Conservation (phyloP, 805 yeast genomes). For the Candida ascalaphidarum region DNA sequence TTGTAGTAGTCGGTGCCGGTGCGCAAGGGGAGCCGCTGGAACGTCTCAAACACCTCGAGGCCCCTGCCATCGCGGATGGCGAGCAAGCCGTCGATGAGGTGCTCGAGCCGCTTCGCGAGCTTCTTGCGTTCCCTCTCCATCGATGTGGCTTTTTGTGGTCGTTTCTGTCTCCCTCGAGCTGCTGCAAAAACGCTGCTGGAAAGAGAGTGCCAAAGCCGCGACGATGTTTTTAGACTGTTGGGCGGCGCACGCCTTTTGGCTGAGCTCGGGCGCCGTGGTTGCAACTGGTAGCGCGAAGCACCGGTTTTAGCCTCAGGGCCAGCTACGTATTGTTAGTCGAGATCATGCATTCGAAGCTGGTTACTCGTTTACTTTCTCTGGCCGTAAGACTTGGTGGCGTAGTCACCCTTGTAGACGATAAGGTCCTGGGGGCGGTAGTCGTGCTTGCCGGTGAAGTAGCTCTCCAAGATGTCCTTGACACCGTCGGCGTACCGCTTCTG, state of each 20-base stretch:
- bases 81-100: constrained; percentile 30
- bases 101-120: constrained; percentile 21
- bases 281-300: too few relatives aligned
- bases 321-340: too few relatives aligned
- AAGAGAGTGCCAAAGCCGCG: too few relatives aligned
- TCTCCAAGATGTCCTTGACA: constrained; percentile 53
- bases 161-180: too few relatives aligned
- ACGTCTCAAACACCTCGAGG: constrained; percentile 42
- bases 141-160: too few relatives aligned
- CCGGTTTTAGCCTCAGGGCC: too few relatives aligned
- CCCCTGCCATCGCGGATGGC: constrained; percentile 34
- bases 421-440: constrained; percentile 74
- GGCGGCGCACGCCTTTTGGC: too few relatives aligned
- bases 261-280: too few relatives aligned
- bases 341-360: too few relatives aligned
- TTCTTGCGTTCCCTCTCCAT: constrained; percentile 31
- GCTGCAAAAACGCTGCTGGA: too few relatives aligned
- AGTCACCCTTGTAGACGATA: constrained; percentile 62
- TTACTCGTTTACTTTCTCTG: too few relatives aligned
- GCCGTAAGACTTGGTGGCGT: constrained; percentile 71
- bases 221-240: too few relatives aligned
- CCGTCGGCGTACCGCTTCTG: constrained; percentile 69
- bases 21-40: constrained; percentile 66
- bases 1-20: constrained; percentile 75
- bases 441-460: constrained; percentile 51